Base-by-base conservation (phyloP, 2,329 filamentous ascomycete species). In the Neocucurbitaria cava region DNA sequence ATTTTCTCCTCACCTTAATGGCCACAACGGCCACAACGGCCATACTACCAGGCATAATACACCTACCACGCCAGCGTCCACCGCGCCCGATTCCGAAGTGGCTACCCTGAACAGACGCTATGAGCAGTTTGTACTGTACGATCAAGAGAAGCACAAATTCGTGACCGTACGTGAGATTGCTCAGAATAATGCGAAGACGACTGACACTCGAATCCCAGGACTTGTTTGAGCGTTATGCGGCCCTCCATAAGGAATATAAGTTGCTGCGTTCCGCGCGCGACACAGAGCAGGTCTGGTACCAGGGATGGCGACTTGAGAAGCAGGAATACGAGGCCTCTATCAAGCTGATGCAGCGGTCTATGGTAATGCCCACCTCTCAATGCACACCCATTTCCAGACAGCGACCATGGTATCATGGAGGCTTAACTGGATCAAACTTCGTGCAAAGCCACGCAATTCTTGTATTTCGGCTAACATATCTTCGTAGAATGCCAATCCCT, bases 401-500 rank as follows among this genome's bases (percentile, higher is more conserved):
- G 15, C 17, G 7, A 21, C 38, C 20, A 30, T 21, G 23, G 33
- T 15, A 7, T 2, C 24, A 26, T 9, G 20, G 20, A 26, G n/a
- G 21, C 21, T 13, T 3, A 2, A 10, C n/a, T 23, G 20, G 9
- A 40, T 15, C 11, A 3, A n/a, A 1, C 9, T 23, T 24, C 21
- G 5, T 23, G 38, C n/a, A 15, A 23, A 15, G 9, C 21, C 21
- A 23, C 13, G 15, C 18, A 15, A 18, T 24, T 23, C 18, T 20
- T 8, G 36, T 11, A n/a, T 7, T 6, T 17, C n/a, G 38, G 21
- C 57, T 56, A 3, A 62, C n/a, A 15, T 41, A 10, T n/a, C 0
- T 11, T n/a, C 7, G 17, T 30, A 56, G 54, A 46, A 52, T 17
- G 61, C 61, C 3, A 81, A 85, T 69, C 79, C 82, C 4, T 85